Conservation (phyloP, 768 basidiomycete species). For the Amanita muscaria region DNA sequence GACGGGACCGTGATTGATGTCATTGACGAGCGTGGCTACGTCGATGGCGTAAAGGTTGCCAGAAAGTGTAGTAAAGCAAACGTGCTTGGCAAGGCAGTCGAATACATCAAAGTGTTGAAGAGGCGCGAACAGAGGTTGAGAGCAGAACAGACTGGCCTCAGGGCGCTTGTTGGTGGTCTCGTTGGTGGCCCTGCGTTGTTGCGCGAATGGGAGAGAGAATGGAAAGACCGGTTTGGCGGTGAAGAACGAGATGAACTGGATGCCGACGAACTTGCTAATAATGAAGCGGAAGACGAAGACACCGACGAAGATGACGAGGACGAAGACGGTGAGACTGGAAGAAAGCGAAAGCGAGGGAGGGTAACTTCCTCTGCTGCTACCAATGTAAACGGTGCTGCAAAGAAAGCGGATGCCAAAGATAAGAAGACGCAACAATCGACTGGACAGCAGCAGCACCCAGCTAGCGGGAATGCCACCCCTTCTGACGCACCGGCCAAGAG, state of each 20-base stretch:
- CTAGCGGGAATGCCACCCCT: neutral
- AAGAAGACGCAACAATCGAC: no score
- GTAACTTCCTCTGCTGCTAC: constrained; percentile 27
- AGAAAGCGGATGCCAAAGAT: no score
- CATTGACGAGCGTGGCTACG: constrained; percentile 78
- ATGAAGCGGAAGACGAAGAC: constrained; percentile 49
- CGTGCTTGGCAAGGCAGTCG: constrained; percentile 82
- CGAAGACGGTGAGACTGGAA: constrained; percentile 30
- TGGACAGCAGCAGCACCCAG: neutral
- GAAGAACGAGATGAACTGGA: constrained; percentile 64
- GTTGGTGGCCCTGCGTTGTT: constrained; percentile 68
- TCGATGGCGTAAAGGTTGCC: constrained; percentile 89
- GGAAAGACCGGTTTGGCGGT: constrained; percentile 67
- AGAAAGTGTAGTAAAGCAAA: constrained; percentile 88
- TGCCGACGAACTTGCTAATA: constrained; percentile 41
- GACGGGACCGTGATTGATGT: constrained; percentile 38
- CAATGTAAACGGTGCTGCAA: constrained; percentile 27
- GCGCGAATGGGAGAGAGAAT: constrained; percentile 69
- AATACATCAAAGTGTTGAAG: constrained; percentile 87
- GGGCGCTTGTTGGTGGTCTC: constrained; percentile 57
- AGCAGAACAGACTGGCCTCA: constrained; percentile 69
- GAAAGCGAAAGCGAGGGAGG: constrained; percentile 59
- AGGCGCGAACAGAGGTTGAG: constrained; percentile 62
- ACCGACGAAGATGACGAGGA: constrained; percentile 47
- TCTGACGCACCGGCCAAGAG: constrained; percentile 58